Percentiles rank a stretch among this genome's conserved stretches.
Conservation (phyloP, 345 rosid genomes). For the Salix caprea region DNA sequence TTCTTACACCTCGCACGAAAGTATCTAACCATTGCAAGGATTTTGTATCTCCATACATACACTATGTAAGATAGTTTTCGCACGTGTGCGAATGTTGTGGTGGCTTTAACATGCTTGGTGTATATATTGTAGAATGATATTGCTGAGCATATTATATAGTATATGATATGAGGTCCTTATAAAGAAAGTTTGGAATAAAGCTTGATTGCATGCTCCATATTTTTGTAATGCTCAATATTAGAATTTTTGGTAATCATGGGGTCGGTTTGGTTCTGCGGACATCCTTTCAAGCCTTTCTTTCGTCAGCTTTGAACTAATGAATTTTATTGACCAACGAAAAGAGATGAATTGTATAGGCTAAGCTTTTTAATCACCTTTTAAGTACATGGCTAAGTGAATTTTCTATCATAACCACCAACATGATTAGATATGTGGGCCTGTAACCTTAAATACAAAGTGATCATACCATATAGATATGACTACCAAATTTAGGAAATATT, state of each 20-base stretch:
- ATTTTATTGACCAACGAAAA: slow-evolving; percentile 19
- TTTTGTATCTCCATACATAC: neutral
- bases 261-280: neutral
- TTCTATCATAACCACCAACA: slow-evolving; percentile 49
- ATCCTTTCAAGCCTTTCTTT: neutral
- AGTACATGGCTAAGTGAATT: slow-evolving; percentile 33
- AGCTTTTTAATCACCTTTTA: slow-evolving; percentile 36
- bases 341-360: slow-evolving; percentile 14
- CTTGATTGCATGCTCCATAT: neutral
- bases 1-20: slow-evolving; percentile 24
- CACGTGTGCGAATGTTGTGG: too few species aligned
- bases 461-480: slow-evolving; percentile 39
- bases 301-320: slow-evolving; percentile 2
- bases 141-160: too few species aligned
- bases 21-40: slow-evolving; percentile 8
- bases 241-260: neutral
- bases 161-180: neutral
- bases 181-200: neutral
- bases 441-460: slow-evolving; percentile 31
- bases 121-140: too few species aligned
- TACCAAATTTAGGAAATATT: slow-evolving; percentile 28
- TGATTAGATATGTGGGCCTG: slow-evolving; percentile 64
- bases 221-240: neutral
- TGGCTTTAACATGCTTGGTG: too few species aligned
- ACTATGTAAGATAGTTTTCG: neutral